phyloP scores from a whole-genome alignment of 225 moss, liverwort and hornwort species.

The Polytrichum formosum region DNA sequence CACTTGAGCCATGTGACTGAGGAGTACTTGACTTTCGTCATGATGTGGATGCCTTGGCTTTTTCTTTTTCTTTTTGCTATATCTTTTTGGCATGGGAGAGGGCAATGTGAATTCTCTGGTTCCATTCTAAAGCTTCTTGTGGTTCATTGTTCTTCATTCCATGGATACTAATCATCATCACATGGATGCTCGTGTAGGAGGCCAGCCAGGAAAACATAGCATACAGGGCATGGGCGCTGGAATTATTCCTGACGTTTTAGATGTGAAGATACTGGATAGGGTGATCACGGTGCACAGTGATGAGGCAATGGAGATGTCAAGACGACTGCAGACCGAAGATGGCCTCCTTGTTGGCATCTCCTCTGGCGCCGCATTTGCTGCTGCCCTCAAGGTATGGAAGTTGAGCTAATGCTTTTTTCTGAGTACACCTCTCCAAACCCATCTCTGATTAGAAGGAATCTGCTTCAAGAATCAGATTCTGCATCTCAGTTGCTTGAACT shows the following conservation, averaged over 20 bases:
- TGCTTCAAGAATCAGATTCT: no score
- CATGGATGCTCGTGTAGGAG: constrained; percentile 39
- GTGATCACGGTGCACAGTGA: constrained; percentile 44
- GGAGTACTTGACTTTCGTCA: no score
- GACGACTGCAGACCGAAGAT: constrained; percentile 68
- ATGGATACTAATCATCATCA: background rate
- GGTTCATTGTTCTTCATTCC: background rate
- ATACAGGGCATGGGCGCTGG: constrained; percentile 84
- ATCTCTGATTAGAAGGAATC: no score
- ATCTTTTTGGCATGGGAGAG: no score
- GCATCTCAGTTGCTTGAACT: no score
- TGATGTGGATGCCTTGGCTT: background rate
- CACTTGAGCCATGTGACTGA: no score
- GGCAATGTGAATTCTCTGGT: background rate
- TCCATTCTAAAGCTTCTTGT: background rate
- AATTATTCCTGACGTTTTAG: constrained; percentile 52
- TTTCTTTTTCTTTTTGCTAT: background rate
- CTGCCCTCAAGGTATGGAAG: constrained; percentile 57
- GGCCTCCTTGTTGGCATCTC: constrained; percentile 79
- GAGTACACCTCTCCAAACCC: no score
- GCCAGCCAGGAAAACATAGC: constrained; percentile 50
- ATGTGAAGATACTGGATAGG: constrained; percentile 52
- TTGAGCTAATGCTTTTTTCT: no score
- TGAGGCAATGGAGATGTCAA: constrained; percentile 56
- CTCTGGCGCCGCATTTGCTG: constrained; percentile 62